Base-by-base conservation (phyloP, 1,284 basidiomycete species). In the Ceratobasidium sp. region DNA sequence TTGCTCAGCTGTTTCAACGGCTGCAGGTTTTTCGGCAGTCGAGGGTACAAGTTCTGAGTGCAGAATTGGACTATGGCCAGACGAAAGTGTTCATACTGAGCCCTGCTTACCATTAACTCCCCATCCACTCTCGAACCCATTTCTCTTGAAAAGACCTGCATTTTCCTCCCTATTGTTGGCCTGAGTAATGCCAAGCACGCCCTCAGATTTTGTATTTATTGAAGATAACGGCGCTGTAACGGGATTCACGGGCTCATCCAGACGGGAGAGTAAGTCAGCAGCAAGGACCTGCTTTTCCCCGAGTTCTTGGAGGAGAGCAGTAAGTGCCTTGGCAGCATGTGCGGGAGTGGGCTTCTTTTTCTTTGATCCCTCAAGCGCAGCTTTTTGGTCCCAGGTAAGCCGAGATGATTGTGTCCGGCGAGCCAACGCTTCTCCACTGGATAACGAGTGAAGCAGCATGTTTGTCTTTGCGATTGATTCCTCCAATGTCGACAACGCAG, bases 381-480 rank as follows among this genome's bases (percentile, higher is more conserved):
- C 5, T 45, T 67, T 67, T n/a, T 52, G 34, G 4, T 27, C 52
- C 64, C 64, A 55, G 10, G 20, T 55, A 5, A 55, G 34, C 2
- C 64, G 50, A 54, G 50, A 20, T 4, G 31, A 34, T 52, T 52
- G 64, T 17, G 64, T 67, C 8, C 64, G 34, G n/a, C 64, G 64
- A 55, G 64, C 64, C 52, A 35, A 67, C 34, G 64, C 52, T 40
- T 53, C 50, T 15, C 64, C 47, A 22, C 64, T 67, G 45, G 64
- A 38, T 42, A 67, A 42, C 3, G 64, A 67, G 32, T 67, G 64
- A 22, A 67, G 38, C 20, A 67, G 27, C 52, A 67, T 12, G 27
- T 67, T 67, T 22, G 64, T 67, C 20, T 27, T 67, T 25, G 38
- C 64, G 25, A 67, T 67, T 12, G 64, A 67, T 10, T 67, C 50